phyloP scores from a whole-genome alignment of 1,284 basidiomycete genomes.

The Leccinum subfulvum region DNA sequence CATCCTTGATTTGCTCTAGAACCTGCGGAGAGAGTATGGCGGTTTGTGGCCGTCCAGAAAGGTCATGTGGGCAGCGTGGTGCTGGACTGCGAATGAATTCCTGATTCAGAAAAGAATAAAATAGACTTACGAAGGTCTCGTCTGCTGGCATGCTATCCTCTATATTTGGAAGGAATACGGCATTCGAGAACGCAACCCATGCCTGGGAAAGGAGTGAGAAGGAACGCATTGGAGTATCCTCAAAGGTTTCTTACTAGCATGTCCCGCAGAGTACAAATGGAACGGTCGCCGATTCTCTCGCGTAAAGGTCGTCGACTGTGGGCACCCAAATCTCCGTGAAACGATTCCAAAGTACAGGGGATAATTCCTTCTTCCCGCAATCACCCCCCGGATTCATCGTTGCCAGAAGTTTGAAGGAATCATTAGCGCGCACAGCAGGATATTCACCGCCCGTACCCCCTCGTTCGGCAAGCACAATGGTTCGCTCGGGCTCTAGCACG shows the following conservation, averaged over 20 bases:
- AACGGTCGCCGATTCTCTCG: constrained; percentile 60
- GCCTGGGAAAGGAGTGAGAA: constrained; percentile 51
- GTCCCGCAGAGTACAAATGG: constrained; percentile 82
- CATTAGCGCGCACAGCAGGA: constrained; percentile 64
- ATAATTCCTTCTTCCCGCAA: constrained; percentile 98
- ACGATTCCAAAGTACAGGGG: constrained; percentile 93
- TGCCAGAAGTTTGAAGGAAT: constrained; percentile 86
- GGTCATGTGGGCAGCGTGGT: constrained; percentile 86
- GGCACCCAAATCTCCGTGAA: constrained; percentile 99
- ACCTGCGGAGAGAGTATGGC: constrained; percentile 52
- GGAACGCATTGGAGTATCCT: constrained; percentile 3
- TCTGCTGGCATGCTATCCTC: constrained; percentile 41
- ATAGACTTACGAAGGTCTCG: constrained; percentile 70
- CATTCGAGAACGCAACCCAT: constrained; percentile 90
- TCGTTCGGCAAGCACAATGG: constrained; percentile 90
- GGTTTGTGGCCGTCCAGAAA: constrained; percentile 85
- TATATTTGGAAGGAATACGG: constrained; percentile 42
- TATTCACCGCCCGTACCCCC: constrained; percentile 76
- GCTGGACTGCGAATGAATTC: constrained; percentile 43
- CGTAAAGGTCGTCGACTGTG: constrained; percentile 70
- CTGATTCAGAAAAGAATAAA: background rate
- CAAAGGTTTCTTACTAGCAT: constrained; percentile 64
- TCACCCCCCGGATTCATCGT: constrained; percentile 99
- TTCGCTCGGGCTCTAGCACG: constrained; percentile 89
- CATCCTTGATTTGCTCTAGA: constrained; percentile 48